Evolutionary conservation across 192 early-diverging fungal species (phyloP), one percentile per base, ranked within the genome.

Genomic region (Podila minutissima): DNA sequence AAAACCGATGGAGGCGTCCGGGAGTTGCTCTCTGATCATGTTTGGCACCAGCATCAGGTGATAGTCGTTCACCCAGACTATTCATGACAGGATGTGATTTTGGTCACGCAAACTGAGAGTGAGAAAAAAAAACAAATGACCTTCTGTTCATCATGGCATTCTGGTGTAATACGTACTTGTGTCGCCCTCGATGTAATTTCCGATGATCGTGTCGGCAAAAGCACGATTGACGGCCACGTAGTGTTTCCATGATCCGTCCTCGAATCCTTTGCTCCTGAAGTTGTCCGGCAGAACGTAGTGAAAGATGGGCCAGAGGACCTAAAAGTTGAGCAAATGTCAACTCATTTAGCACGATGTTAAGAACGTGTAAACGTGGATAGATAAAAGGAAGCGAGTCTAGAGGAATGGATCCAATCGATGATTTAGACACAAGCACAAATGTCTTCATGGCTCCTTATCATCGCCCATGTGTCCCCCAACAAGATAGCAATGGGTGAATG

Each of bases 61-160:
- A 75, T 99, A 99, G 88, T 99, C 97, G 77, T 99, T 97, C 72
- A 99, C 89, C 96, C 96, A 99, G 66, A 99, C 90, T 92, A 78
- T 20, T 38, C 9, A 70, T 4, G 37, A 63, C 41, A 20, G 32
- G 6, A 55, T 22, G 19, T 12, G 1, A 26, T 59, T 10, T 64
- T 32, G 2, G 41, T 46, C 3, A 12, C 0, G 12, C 2, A 13
- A 17, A 11, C 41, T 3, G 11, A 46, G 41, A 46, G 15, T 17
- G 41, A 17, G 38, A 41, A 41, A 9, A n/a, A 13, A 7, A 10
- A 37, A 37, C 35, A 33, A 33, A 33, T 33, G 5, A 33, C 35
- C 0, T 11, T 37, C 35, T 37, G 33, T 11, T 37, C 8, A 0
- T 37, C 35, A 4, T 11, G 7, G 0, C 41, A 5, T 17, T 46